Percentiles rank a stretch among this genome's conserved stretches.
Conservation (phyloP, 2,329 filamentous ascomycete genomes). For the Hymenoscyphus linearis region DNA sequence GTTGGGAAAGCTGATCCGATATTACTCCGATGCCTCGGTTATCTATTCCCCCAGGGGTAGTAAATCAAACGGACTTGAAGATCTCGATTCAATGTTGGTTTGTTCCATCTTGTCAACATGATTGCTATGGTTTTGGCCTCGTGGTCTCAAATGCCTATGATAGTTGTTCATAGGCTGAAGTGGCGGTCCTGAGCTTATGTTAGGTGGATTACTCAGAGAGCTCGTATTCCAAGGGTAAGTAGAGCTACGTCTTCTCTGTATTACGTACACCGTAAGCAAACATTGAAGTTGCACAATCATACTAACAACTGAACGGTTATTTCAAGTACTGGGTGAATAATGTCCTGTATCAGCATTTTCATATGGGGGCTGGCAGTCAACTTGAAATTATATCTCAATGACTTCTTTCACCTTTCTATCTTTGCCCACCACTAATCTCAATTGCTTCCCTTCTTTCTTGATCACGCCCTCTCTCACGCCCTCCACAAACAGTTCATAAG, state of each 20-base stretch:
- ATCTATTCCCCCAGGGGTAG: not conserved
- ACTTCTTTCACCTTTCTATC: conserved; percentile 40
- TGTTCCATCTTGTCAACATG: no score
- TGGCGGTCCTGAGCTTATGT: no score
- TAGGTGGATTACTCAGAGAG: no score
- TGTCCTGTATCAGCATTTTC: not conserved
- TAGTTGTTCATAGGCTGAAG: not conserved
- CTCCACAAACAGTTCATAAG: conserved; percentile 51
- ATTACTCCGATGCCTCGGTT: not conserved
- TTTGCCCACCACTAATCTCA: conserved; percentile 44
- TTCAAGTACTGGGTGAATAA: not conserved
- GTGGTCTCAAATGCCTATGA: not conserved
- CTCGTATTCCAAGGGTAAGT: no score
- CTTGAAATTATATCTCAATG: conserved; percentile 22
- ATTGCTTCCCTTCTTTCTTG: conserved; percentile 37
- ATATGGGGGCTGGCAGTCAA: no score
- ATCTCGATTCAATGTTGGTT: no score
- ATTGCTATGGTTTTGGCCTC: no score
- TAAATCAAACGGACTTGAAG: no score
- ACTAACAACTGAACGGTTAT: not conserved
- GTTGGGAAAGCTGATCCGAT: not conserved
- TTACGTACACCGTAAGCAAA: no score
- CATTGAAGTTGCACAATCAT: not conserved
- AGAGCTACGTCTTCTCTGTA: no score
- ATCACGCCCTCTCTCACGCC: conserved; percentile 45